phyloP scores from a whole-genome alignment of 108 stramenopile genomes.

The Bacterosira constricta region DNA sequence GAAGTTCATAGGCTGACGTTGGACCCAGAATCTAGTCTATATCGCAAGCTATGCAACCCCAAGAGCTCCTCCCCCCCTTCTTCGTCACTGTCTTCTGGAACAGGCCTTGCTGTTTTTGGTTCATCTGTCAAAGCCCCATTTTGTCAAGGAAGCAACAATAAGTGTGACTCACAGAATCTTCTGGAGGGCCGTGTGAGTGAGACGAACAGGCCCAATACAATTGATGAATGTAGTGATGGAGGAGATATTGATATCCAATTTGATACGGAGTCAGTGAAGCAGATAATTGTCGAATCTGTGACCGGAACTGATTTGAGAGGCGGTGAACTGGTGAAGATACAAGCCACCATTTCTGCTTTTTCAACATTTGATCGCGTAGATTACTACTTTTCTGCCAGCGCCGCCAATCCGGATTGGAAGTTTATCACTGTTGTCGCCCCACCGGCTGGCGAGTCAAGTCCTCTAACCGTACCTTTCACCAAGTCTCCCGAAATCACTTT shows the following conservation, averaged over 20 bases:
- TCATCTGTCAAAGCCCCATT: slow-evolving; percentile 15
- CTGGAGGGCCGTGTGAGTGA: slow-evolving; percentile 7
- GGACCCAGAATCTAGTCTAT: slow-evolving; percentile 21
- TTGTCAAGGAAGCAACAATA: slow-evolving; percentile 13
- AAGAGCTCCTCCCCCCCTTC: neutral
- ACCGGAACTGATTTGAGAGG: slow-evolving; percentile 21
- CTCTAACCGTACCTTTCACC: slow-evolving; percentile 15
- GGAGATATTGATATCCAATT: neutral
- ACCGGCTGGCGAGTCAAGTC: neutral
- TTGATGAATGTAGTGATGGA: slow-evolving; percentile 23
- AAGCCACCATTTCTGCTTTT: slow-evolving; percentile 5
- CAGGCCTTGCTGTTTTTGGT: slow-evolving; percentile 14
- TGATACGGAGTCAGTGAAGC: slow-evolving; percentile 23
- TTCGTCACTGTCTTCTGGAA: slow-evolving; percentile 11
- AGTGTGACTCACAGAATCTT: slow-evolving; percentile 14
- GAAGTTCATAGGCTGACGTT: slow-evolving; percentile 14
- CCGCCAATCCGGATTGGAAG: slow-evolving; percentile 21
- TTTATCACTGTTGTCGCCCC: slow-evolving; percentile 26
- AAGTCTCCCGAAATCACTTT: neutral
- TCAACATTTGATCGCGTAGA: slow-evolving; percentile 19
- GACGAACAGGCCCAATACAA: slow-evolving; percentile 21
- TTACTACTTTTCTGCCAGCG: slow-evolving; percentile 21
- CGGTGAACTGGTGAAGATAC: slow-evolving; percentile 15
- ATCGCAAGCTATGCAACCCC: slow-evolving; percentile 24
- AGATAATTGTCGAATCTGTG: slow-evolving; percentile 13